Base-by-base conservation (phyloP, 108 stramenopile genomes). In the Nitzschia putrida region DNA sequence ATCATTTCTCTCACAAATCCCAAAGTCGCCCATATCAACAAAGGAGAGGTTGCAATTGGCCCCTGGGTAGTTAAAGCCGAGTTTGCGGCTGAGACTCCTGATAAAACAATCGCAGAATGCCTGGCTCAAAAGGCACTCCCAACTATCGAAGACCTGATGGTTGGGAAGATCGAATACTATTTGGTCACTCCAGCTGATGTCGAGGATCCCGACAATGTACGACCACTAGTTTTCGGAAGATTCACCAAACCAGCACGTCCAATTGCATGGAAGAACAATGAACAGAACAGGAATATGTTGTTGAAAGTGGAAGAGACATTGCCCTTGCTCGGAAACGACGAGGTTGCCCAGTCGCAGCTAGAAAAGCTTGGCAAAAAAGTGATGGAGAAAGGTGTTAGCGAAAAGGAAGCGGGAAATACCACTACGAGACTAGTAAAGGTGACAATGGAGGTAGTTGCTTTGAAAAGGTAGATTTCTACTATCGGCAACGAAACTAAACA, bases 211-310 rank as follows among this genome's bases (percentile, higher is more conserved):
- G 53, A 58, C 13, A 51, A 54, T 3, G 29, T 52, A 21, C 54
- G 68, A 21, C 83, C 81, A 18, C 84, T 93, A 54, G 76, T 82
- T 0, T 81, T 89, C 23, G 44, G 57, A 18, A 67, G 61, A 3
- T 94, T 88, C 60, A 85, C 66, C 10, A 88, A 87, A 53, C 56
- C 69, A 50, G 64, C 69, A n/a, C 76, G 93, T 8, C 93, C 93
- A 24, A 14, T 39, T 18, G 88, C 93, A 18, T 94, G 93, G 93
- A 94, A 89, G 73, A 82, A 77, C 10, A 74, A 60, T 12, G 93
- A 94, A 49, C 9, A 25, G 7, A 47, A 63, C 44, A 37, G 61
- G 21, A 44, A 45, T 8, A 22, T 63, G n/a, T 63, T 23, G 20
- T 45, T 86, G 34, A 89, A 89, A 66, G 80, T 94, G 14, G 88